A percentile compares a stretch with the other conserved stretches of the same genome.
These are phyloP conservation scores for Schizosaccharomyces japonicus DNA, from an alignment of 805 yeast genomes.

Conservation along the genomic window DNA sequence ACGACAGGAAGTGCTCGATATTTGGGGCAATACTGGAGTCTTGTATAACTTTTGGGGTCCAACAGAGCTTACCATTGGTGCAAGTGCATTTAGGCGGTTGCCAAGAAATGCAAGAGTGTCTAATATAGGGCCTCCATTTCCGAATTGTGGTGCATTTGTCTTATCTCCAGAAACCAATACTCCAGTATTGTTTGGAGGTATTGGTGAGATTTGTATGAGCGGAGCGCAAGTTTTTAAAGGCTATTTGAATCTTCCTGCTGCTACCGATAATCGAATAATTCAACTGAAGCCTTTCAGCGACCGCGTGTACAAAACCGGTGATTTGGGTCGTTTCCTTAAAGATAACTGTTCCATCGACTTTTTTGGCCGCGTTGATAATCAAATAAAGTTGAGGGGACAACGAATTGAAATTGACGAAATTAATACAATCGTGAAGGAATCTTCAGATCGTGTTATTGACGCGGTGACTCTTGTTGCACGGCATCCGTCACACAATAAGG, in stretches of 20 bases:
- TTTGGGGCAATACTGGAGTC: slow-evolving; percentile 12
- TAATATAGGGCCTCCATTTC: slow-evolving; percentile 12
- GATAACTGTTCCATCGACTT: slow-evolving; percentile 13
- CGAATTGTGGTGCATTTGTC: slow-evolving; percentile 12
- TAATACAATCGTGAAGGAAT: slow-evolving; percentile 9
- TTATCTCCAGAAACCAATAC: slow-evolving; percentile 7
- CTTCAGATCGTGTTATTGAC: slow-evolving; percentile 6
- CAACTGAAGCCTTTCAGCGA: slow-evolving; percentile 3
- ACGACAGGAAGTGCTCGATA: slow-evolving; percentile 11
- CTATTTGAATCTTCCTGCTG: slow-evolving; percentile 12
- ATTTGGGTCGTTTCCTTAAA: slow-evolving; percentile 12
- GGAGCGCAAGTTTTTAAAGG: slow-evolving; percentile 15
- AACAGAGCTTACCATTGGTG: slow-evolving; percentile 13
- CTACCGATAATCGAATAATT: slow-evolving; percentile 10
- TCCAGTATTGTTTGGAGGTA: slow-evolving; percentile 12
- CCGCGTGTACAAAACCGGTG: slow-evolving; percentile 13
- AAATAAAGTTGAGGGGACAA: slow-evolving; percentile 16
- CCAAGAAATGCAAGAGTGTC: slow-evolving; percentile 10
- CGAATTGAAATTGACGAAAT: slow-evolving; percentile 16
- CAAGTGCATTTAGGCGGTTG: slow-evolving; percentile 11
- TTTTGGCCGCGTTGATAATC: slow-evolving; percentile 14
- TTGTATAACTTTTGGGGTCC: slow-evolving; percentile 14
- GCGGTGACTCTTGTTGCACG: slow-evolving; percentile 8
- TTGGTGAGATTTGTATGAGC: slow-evolving; percentile 15
- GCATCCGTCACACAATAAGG: slow-evolving; percentile 7